A percentile compares a stretch with the other conserved stretches of the same genome.
Conservation (phyloP, 139 green algal species). For the Tetraselmis chui region DNA sequence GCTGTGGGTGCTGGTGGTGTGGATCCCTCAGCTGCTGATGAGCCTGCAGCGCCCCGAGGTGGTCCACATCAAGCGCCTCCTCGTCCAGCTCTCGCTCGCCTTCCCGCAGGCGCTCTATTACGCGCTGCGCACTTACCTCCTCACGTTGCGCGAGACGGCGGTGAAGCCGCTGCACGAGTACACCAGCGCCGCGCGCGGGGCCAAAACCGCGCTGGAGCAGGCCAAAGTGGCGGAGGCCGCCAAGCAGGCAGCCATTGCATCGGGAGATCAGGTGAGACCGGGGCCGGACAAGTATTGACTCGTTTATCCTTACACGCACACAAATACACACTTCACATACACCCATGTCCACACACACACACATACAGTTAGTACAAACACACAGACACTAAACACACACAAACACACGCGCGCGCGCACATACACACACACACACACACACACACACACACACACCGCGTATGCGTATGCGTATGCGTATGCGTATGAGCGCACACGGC, state of each 20-base stretch:
- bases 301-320: no score
- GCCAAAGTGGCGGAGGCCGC: conserved; percentile 4
- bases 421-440: no score
- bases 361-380: no score
- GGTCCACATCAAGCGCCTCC: conserved; percentile 49
- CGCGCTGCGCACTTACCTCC: conserved; percentile 73
- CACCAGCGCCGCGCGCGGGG: neutral
- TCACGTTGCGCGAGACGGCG: conserved; percentile 58
- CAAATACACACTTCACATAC: no score
- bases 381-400: no score
- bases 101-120: conserved; percentile 87
- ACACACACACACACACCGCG: no score
- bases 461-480: no score
- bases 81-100: conserved; percentile 38
- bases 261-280: neutral
- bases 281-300: no score
- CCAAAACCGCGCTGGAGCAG: conserved; percentile 15
- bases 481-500: no score
- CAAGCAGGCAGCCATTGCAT: neutral
- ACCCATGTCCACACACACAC: no score
- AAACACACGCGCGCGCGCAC: no score
- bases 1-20: conserved; percentile 87
- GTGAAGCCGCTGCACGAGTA: conserved; percentile 44
- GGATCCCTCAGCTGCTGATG: conserved; percentile 85
- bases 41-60: conserved; percentile 75